phyloP scores from a whole-genome alignment of 2,329 filamentous ascomycete genomes.

The Lasiodiplodia hormozganensis region DNA sequence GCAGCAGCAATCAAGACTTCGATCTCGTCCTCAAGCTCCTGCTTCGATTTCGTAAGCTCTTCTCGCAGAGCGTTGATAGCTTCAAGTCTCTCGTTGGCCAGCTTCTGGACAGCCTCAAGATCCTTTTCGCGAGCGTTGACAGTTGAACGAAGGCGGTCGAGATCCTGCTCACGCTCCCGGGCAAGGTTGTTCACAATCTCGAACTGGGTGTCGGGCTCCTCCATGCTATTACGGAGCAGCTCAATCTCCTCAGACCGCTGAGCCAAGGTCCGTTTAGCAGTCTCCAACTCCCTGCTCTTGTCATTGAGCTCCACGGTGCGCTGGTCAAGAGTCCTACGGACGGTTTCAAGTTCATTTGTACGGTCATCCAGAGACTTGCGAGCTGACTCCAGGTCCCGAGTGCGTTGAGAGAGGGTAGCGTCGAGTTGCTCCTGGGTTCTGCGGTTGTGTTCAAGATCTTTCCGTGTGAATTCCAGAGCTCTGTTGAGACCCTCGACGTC shows the following conservation, averaged over 20 bases:
- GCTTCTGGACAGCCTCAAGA: slow-evolving; percentile 41
- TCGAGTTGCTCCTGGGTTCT: slow-evolving; percentile 6
- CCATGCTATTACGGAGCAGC: slow-evolving; percentile 42
- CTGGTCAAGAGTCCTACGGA: slow-evolving; percentile 42
- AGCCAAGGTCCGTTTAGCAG: slow-evolving; percentile 42
- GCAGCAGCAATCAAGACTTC: slow-evolving; percentile 53
- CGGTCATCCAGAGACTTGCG: slow-evolving; percentile 41
- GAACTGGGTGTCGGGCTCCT: slow-evolving; percentile 48
- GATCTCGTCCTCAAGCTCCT: slow-evolving; percentile 60
- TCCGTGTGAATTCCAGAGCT: slow-evolving; percentile 9
- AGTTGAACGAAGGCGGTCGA: slow-evolving; percentile 61
- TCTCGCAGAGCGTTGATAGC: slow-evolving; percentile 61
- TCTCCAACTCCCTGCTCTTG: slow-evolving; percentile 45
- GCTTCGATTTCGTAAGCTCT: slow-evolving; percentile 46
- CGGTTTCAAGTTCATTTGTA: slow-evolving; percentile 42
- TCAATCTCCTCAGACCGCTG: slow-evolving; percentile 48
- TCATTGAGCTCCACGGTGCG: slow-evolving; percentile 45
- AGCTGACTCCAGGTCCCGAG: slow-evolving; percentile 42
- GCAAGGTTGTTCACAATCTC: slow-evolving; percentile 52
- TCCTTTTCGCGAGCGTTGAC: slow-evolving; percentile 42
- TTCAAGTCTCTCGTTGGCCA: slow-evolving; percentile 44
- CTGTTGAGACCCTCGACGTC: slow-evolving; percentile 11
- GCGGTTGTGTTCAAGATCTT: slow-evolving; percentile 24
- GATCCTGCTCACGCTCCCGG: slow-evolving; percentile 54
- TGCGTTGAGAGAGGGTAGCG: slow-evolving; percentile 38